Evolutionary conservation across 768 basidiomycete species (phyloP).

Genomic region (Trametes cubensis): DNA sequence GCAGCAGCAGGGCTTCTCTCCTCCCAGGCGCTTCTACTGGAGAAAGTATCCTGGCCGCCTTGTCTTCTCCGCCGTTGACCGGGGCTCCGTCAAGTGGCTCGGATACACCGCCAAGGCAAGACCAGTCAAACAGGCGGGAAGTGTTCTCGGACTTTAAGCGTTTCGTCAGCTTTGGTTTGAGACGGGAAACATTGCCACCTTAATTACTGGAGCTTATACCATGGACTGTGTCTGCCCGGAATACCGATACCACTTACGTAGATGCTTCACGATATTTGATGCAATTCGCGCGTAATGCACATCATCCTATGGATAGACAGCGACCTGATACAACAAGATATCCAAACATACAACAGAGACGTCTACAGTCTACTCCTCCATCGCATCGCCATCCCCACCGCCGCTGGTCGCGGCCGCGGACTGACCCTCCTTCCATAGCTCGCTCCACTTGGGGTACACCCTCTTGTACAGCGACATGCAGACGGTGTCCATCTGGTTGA

Average conservation of each 20-base stretch:
- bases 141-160: constrained; percentile 88
- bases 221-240: neutral
- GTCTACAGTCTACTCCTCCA: constrained; percentile 29
- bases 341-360: neutral
- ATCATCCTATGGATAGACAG: neutral
- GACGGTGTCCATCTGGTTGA: constrained; percentile 95
- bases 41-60: constrained; percentile 61
- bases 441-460: constrained; percentile 87
- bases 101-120: constrained; percentile 50
- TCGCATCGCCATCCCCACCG: constrained; percentile 23
- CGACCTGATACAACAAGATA: constrained; percentile 11
- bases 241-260: no score
- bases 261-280: no score
- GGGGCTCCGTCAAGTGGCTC: constrained; percentile 63
- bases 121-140: constrained; percentile 57
- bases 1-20: constrained; percentile 61
- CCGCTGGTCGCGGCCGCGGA: neutral
- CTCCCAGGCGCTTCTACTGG: constrained; percentile 39
- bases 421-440: constrained; percentile 45
- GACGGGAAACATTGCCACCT: constrained; percentile 56
- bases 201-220: constrained; percentile 1
- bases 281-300: neutral
- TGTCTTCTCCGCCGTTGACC: constrained; percentile 64
- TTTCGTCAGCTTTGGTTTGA: constrained; percentile 86
- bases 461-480: constrained; percentile 97